Base-by-base conservation (phyloP, 2,329 filamentous ascomycete species). In the Nothopassalora personata region DNA sequence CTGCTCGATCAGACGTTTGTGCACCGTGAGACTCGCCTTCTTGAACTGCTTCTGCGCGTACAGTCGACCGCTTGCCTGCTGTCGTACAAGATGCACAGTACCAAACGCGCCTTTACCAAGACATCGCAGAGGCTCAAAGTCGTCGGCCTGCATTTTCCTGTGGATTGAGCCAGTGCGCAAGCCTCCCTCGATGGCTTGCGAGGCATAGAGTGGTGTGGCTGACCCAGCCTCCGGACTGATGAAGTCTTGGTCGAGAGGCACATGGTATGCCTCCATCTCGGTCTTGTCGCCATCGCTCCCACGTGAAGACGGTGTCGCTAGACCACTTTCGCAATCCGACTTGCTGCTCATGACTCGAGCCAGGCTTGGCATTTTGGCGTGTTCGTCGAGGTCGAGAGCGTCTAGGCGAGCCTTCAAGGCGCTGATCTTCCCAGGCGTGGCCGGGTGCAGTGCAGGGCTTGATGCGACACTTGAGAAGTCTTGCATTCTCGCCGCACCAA, bases 21-120 rank as follows among this genome's bases (percentile, higher is more conserved):
- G 92, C 43, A 99, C 90, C 0, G 92, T 91, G 54, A 99, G 80
- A 8, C 91, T 96, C 0, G 95, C 94, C 77, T 99, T 99, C 74
- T 93, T 94, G 77, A 99, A 94, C 76, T 97, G 93, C 79, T 99
- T 99, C 78, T 99, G 95, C 0, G 94, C 95, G 71, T 92, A 99
- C 5, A 99, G 83, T 47, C 90, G 87, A 46, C 94, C 94, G 1
- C 92, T 97, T 31, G 85, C 79, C 53, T 85, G 86, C 77, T 99
- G 93, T 76, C 92, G 94, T 61, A 99, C 95, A 30, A 99, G 82
- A 49, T 96, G 79, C 10, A 99, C 95, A 0, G 93, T 99, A 36
- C 94, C 94, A 72, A 94, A 99, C 13, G 94, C 91, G 52, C 94
- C 94, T 73, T 97, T 97, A 58, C 95, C 95, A 23, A 99, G 86